These are phyloP conservation scores for Fusarium buxicola DNA, from an alignment of 2,329 filamentous ascomycete species.

Conservation along the genomic window DNA sequence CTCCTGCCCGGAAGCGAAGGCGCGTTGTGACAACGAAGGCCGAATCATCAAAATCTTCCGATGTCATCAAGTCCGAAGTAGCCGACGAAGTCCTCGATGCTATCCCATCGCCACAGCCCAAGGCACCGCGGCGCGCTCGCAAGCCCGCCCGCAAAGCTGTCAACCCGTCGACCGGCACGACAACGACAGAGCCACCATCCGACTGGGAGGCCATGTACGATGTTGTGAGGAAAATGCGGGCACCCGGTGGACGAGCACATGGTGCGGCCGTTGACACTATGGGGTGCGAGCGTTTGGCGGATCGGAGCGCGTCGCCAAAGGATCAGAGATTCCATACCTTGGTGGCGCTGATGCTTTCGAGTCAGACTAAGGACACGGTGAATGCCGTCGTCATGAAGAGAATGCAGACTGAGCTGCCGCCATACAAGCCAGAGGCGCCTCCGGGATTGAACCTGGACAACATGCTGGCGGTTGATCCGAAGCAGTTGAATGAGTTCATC, in stretches of 20 bases:
- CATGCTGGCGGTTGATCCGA: conserved; percentile 77
- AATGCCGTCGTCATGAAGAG: conserved; percentile 85
- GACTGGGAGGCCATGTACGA: conserved; percentile 89
- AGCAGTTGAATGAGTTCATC: conserved; percentile 77
- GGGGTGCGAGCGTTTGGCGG: conserved; percentile 86
- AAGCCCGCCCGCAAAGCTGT: conserved; percentile 61
- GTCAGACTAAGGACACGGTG: conserved; percentile 93
- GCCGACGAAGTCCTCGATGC: conserved; percentile 44
- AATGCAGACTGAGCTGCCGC: conserved; percentile 79
- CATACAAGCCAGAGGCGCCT: conserved; percentile 57
- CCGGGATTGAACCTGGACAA: conserved; percentile 78
- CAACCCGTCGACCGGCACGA: conserved; percentile 55
- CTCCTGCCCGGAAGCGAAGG: conserved; percentile 48
- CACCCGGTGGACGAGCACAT: conserved; percentile 64
- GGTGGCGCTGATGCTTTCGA: conserved; percentile 88
- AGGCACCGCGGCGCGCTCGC: conserved; percentile 50
- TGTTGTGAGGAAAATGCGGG: conserved; percentile 81
- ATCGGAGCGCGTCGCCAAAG: conserved; percentile 59
- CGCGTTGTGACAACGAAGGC: conserved; percentile 39
- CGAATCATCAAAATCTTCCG: conserved; percentile 26
- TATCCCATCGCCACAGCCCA: conserved; percentile 42
- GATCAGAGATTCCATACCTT: conserved; percentile 86
- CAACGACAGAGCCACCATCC: conserved; percentile 68
- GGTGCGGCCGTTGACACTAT: conserved; percentile 96
- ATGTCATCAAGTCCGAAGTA: conserved; percentile 55